Evolutionary conservation across 148 eudicot genomes (phyloP), one percentile per base, ranked within the genome.

Genomic region (Pouteria glomerata): DNA sequence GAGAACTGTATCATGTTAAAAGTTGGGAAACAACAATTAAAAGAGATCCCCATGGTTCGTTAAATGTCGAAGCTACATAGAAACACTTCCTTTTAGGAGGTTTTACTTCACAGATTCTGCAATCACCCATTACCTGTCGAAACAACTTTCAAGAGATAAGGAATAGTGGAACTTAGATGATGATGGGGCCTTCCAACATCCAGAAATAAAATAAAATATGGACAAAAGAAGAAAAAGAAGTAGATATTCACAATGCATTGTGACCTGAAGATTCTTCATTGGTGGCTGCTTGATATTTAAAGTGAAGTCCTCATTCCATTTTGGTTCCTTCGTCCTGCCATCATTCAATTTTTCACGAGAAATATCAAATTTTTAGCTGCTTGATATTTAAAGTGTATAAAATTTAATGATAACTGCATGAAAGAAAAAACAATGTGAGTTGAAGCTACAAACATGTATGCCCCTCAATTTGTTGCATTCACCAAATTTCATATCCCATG

Each of bases 241-340:
- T 41, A 70, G 50, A 24, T n/a, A 24, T 47, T 55, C n/a, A 58
- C 24, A 68, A 35, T 55, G 55, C 76, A 68, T 27, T 30, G 34
- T 50, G 66, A 88, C 97, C 96, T 90, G 97, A 69, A 95, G 90
- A 80, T 73, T 76, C 33, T 76, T 57, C 26, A 24, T 72, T 16
- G 89, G 81, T 10, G 85, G 84, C 67, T 52, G 87, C 83, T 91
- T 91, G 79, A 88, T 88, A 71, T 88, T 89, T 24, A 95, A 76
- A 15, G 81, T 74, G 59, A 95, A 85, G 55, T 91, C 93, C 80
- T 95, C 96, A 79, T 95, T 90, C 98, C 98, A 95, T 30, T 93
- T 89, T 55, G 98, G 98, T 63, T 91, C 92, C 77, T 81, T 95
- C 62, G 82, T 86, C 88, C 98, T 95, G 83, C 70, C 73, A 82